Evolutionary conservation across 306 rosid species (phyloP), one percentile per base, ranked within the genome.

Genomic region (Lathyrus sativus): DNA sequence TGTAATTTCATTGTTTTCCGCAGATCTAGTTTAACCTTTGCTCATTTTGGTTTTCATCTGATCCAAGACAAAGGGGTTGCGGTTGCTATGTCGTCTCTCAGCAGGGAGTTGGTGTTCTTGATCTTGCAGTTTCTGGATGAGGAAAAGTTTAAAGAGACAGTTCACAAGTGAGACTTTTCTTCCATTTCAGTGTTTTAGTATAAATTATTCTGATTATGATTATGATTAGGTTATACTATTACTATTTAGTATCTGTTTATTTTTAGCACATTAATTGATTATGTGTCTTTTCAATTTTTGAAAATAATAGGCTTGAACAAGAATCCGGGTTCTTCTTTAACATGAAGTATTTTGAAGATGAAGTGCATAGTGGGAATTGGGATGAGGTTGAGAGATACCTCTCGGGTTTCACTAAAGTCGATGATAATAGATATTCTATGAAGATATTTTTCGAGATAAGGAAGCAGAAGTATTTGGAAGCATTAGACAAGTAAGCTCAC

Each of bases 61-160:
- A 81, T 79, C 58, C 73, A 78, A 71, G 82, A 78, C 73, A 75
- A 76, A 84, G 79, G 68, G 67, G 79, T 75, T 73, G 68, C 74
- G 62, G 79, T 75, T 73, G 71, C 74, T 62, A 92, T 92, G 98
- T 92, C 96, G 54, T 92, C 98, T 62, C 92, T 92, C 65, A 92
- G 98, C 55, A 92, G 96, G 74, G 98, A 92, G 86, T 78, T 92
- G 72, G 98, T 92, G 87, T 92, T 92, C 91, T 79, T 92, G 92
- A 92, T 92, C 90, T 83, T 92, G 80, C 98, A 92, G 88, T 89
- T 92, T 82, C 88, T 92, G 4, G 98, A 92, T 65, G 98, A 92
- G 83, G 98, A 89, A 79, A 92, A 92, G 82, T 92, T 92, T 76
- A 92, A 92, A 76, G 98, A 92, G 85, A 89, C 98, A 68, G 96